Percentiles rank a stretch among this genome's conserved stretches.
Conservation (phyloP, 2,329 filamentous ascomycete species). For the Paracorniculantispora psalliotae region DNA sequence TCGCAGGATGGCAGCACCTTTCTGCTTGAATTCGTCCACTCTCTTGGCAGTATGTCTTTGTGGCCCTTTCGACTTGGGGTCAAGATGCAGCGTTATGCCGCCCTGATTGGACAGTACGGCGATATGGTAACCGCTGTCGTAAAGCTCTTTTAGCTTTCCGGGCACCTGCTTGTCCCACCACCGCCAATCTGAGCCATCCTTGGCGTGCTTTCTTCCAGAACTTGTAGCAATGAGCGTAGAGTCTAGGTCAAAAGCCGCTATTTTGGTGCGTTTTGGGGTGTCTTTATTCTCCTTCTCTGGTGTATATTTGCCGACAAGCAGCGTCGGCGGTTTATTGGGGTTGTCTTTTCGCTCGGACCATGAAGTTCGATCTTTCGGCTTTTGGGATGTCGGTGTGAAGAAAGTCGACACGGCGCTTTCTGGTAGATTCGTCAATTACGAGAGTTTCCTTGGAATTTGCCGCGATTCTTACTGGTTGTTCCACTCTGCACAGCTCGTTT, state of each 20-base stretch:
- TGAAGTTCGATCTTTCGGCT: constrained; percentile 66
- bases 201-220: constrained; percentile 74
- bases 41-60: constrained; percentile 59
- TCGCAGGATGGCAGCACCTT: constrained; percentile 63
- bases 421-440: constrained; percentile 28
- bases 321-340: constrained; percentile 46
- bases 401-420: constrained; percentile 72
- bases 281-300: constrained; percentile 34
- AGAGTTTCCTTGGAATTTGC: not conserved
- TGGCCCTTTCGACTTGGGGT: constrained; percentile 59
- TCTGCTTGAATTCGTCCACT: constrained; percentile 76
- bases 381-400: constrained; percentile 83
- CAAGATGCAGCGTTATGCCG: constrained; percentile 68
- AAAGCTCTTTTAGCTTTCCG: constrained; percentile 58
- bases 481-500: constrained; percentile 49
- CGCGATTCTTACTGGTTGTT: constrained; percentile 41
- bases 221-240: constrained; percentile 78
- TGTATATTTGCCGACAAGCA: constrained; percentile 71
- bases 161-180: constrained; percentile 84
- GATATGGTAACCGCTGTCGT: constrained; percentile 69
- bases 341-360: constrained; percentile 64
- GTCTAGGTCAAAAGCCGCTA: constrained; percentile 74
- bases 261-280: constrained; percentile 44
- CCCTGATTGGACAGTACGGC: constrained; percentile 87
- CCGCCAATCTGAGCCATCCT: constrained; percentile 76